Conservation (phyloP, 352 stramenopile genomes). For the Globisporangium camurandrum region DNA sequence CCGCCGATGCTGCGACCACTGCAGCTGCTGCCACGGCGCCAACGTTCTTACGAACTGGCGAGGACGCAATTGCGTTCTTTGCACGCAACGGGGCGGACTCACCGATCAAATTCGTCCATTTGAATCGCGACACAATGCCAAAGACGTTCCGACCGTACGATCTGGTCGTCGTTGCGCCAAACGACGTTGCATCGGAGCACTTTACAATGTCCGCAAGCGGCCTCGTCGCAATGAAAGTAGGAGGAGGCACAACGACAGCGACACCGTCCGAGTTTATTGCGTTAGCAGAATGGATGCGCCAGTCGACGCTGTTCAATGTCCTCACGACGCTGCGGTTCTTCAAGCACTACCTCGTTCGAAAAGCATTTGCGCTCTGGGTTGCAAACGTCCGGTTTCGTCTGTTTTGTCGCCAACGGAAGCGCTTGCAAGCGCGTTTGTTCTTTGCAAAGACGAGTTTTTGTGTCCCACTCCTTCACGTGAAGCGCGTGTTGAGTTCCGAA, state of each 20-base stretch:
- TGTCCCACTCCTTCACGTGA: conserved; percentile 80
- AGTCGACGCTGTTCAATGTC: conserved; percentile 93
- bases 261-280: conserved; percentile 94
- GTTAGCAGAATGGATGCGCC: conserved; percentile 92
- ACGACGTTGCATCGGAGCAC: conserved; percentile 79
- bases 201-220: conserved; percentile 89
- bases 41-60: conserved; percentile 62
- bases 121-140: conserved; percentile 72
- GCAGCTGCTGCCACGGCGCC: conserved; percentile 44
- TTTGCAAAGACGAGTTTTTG: conserved; percentile 89
- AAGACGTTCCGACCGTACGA: conserved; percentile 89
- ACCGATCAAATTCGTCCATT: conserved; percentile 93
- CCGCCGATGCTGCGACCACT: conserved; percentile 25
- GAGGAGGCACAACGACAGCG: conserved; percentile 74
- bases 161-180: conserved; percentile 79
- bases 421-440: conserved; percentile 77
- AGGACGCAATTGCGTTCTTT: conserved; percentile 94
- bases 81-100: conserved; percentile 86
- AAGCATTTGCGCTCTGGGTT: conserved; percentile 85
- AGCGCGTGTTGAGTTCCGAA: conserved; percentile 83
- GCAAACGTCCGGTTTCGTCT: conserved; percentile 88
- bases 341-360: conserved; percentile 91
- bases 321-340: conserved; percentile 92
- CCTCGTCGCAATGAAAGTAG: conserved; percentile 62
- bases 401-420: conserved; percentile 86